phyloP scores from a whole-genome alignment of 2,329 filamentous ascomycete genomes.

The Helminthosporium solani region DNA sequence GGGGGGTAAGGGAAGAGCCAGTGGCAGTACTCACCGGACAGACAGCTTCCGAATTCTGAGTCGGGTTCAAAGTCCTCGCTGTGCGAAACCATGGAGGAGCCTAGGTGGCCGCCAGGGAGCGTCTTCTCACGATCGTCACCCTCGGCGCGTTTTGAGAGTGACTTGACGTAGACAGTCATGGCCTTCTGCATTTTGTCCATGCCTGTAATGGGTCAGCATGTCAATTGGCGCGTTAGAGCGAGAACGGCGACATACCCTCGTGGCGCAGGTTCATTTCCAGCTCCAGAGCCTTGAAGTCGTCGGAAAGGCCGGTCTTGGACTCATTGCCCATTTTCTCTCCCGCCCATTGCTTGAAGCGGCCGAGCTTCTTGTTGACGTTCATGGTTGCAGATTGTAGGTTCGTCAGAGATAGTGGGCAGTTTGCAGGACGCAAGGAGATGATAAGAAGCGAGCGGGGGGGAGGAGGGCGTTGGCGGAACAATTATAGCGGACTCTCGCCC shows the following conservation, averaged over 20 bases:
- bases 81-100: slow-evolving; percentile 81
- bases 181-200: slow-evolving; percentile 88
- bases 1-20: neutral
- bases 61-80: slow-evolving; percentile 90
- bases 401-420: neutral
- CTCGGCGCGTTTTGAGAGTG: slow-evolving; percentile 79
- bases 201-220: slow-evolving; percentile 53
- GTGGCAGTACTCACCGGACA: slow-evolving; percentile 62
- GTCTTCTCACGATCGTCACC: slow-evolving; percentile 86
- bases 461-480: slow-evolving; percentile 9
- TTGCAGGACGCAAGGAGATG: slow-evolving; percentile 8
- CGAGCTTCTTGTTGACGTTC: slow-evolving; percentile 83
- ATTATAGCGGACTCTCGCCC: slow-evolving; percentile 13
- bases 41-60: slow-evolving; percentile 86
- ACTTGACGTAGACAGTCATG: slow-evolving; percentile 84
- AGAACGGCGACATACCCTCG: slow-evolving; percentile 62
- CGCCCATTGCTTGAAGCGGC: slow-evolving; percentile 96
- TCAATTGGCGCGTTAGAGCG: slow-evolving; percentile 12
- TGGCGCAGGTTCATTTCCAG: slow-evolving; percentile 86
- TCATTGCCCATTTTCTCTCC: slow-evolving; percentile 95
- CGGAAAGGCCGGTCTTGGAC: slow-evolving; percentile 79
- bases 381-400: slow-evolving; percentile 38
- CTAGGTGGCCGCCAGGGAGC: slow-evolving; percentile 75
- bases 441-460: slow-evolving; percentile 8
- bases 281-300: slow-evolving; percentile 89